Conservation (phyloP, 345 rosid genomes). For the Abelmoschus esculentus region DNA sequence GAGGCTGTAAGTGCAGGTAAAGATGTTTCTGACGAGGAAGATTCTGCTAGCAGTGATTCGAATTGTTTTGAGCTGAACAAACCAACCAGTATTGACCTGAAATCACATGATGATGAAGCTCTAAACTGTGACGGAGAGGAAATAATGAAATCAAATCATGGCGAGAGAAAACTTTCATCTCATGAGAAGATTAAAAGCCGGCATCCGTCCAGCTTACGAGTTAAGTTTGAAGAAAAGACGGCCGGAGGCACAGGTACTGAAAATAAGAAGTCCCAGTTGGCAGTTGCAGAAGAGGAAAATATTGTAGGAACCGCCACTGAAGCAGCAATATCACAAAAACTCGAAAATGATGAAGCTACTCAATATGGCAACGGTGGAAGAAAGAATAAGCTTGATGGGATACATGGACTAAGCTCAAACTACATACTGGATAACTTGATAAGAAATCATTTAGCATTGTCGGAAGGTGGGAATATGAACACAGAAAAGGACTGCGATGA, state of each 20-base stretch:
- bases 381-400: slow-evolving; percentile 28
- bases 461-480: slow-evolving; percentile 40
- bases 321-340: slow-evolving; percentile 16
- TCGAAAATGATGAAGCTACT: neutral
- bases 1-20: slow-evolving; percentile 56
- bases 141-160: slow-evolving; percentile 23
- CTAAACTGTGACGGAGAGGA: slow-evolving; percentile 22
- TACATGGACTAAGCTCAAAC: slow-evolving; percentile 41
- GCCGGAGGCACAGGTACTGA: slow-evolving; percentile 38
- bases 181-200: slow-evolving; percentile 36
- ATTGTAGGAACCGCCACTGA: slow-evolving; percentile 26
- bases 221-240: slow-evolving; percentile 70
- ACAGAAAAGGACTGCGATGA: slow-evolving; percentile 31
- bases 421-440: slow-evolving; percentile 51
- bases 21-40: slow-evolving; percentile 52
- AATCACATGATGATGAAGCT: slow-evolving; percentile 31
- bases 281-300: slow-evolving; percentile 22
- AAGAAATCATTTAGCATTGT: slow-evolving; percentile 44
- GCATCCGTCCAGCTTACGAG: slow-evolving; percentile 53
- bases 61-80: slow-evolving; percentile 83
- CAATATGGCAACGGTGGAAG: slow-evolving; percentile 27
- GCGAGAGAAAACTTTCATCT: slow-evolving; percentile 27
- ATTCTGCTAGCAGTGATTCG: slow-evolving; percentile 68
- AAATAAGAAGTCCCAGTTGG: slow-evolving; percentile 32
- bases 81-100: slow-evolving; percentile 31